phyloP scores from a whole-genome alignment of 768 basidiomycete species.

The Tulasnella calospora region DNA sequence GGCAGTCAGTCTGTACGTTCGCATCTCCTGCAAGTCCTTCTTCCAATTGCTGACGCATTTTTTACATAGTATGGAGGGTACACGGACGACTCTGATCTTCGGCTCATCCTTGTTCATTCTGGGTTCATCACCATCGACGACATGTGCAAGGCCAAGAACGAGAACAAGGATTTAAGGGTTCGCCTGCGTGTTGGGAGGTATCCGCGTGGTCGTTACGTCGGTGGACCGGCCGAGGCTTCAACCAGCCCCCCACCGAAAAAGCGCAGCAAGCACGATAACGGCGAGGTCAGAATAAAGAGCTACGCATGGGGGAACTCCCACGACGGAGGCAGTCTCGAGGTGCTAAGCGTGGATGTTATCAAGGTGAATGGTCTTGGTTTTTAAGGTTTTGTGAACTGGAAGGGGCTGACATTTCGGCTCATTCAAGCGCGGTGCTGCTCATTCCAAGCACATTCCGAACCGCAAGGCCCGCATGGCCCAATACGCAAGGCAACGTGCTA shows the following conservation, averaged over 20 bases:
- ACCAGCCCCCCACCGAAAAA: neutral
- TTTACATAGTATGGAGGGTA: constrained; percentile 26
- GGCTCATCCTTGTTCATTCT: constrained; percentile 26
- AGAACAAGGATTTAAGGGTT: constrained; percentile 21
- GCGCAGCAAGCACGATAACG: neutral
- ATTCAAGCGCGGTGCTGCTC: constrained; percentile 24
- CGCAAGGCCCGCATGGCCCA: constrained; percentile 28
- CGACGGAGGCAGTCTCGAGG: constrained; percentile 26
- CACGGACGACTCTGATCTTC: constrained; percentile 28
- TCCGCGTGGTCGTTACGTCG: constrained; percentile 10
- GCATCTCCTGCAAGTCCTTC: neutral
- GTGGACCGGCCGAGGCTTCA: neutral
- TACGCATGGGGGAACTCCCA: constrained; percentile 27
- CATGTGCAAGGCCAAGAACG: constrained; percentile 23
- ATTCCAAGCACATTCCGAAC: constrained; percentile 26
- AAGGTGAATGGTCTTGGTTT: constrained; percentile 7
- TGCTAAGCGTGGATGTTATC: constrained; percentile 21
- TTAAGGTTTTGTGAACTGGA: neutral
- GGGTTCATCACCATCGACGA: constrained; percentile 26
- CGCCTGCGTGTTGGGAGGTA: constrained; percentile 25
- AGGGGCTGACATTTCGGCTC: neutral
- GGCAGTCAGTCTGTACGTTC: constrained; percentile 25
- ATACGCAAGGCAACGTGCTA: constrained; percentile 26
- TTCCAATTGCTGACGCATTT: constrained; percentile 2
- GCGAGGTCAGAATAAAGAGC: constrained; percentile 15